Evolutionary conservation across 768 basidiomycete species (phyloP), one percentile per base, ranked within the genome.

Genomic region (Leucogyrophana mollusca): DNA sequence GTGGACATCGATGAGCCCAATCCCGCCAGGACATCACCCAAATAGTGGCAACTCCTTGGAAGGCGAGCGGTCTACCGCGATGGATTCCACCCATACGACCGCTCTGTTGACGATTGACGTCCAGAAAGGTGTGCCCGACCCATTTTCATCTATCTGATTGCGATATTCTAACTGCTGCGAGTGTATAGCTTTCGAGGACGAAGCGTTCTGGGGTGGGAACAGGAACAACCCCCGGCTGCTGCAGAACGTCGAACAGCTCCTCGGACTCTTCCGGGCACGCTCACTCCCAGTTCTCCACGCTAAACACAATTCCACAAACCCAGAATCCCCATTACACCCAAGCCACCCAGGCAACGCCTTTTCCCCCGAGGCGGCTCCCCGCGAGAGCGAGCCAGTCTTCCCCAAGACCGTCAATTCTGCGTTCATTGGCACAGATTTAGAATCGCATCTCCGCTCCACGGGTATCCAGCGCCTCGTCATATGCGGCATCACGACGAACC

Each of bases 351-450:
- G 59, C 3, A 51, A 50, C 34, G 42, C 33, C 10, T 43, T 52
- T 20, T 25, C 39, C 7, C 52, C 53, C 6, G 46, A 50, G 34
- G 56, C 59, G 7, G 45, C 42, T 7, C 51, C 52, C 5, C 21
- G 50, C 32, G 47, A 41, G 1, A 56, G 43, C 36, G 57, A 61
- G 34, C 23, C 48, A 22, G n/a, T 58, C 9, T 57, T 57, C 43
- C 46, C 53, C 23, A 61, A 61, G 45, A 45, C 49, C 35, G 60
- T 58, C 34, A 56, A 56, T 43, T 59, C 58, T 4, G 48, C 47
- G 10, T 61, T 61, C 51, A 59, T 61, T 27, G 60, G 60, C 18
- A 61, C 58, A n/a, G 52, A 50, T 1, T 50, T 61, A 8, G 58
- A 61, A 36, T 45, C 40, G 36, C 49, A 52, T 18, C 53, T 61